Conservation (phyloP, 1,139 yeast genomes). For the Nakaseomyces kungkrabaensis region DNA sequence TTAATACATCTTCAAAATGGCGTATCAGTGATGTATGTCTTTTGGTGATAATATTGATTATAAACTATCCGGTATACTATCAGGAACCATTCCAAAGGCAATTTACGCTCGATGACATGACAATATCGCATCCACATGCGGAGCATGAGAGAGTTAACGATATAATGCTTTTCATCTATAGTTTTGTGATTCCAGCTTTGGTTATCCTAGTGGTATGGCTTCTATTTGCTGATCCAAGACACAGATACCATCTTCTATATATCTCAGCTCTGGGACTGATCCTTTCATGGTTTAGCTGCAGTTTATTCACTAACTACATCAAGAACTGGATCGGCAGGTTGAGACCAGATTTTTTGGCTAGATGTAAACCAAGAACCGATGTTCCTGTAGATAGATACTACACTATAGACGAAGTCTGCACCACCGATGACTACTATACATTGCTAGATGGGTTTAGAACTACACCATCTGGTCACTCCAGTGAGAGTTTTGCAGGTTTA, state of each 20-base stretch:
- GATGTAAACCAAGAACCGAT: slow-evolving; percentile 50
- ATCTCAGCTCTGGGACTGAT: slow-evolving; percentile 44
- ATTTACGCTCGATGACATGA: slow-evolving; percentile 46
- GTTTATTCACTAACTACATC: slow-evolving; percentile 52
- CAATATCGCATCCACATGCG: slow-evolving; percentile 67
- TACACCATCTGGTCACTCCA: slow-evolving; percentile 73
- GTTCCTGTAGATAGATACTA: slow-evolving; percentile 42
- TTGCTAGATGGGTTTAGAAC: slow-evolving; percentile 65
- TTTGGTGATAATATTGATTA: slow-evolving; percentile 34
- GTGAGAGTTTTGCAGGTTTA: slow-evolving; percentile 56
- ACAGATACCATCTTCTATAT: slow-evolving; percentile 37
- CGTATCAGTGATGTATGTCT: slow-evolving; percentile 47
- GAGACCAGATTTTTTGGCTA: slow-evolving; percentile 67
- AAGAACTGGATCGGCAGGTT: slow-evolving; percentile 69
- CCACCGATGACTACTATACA: slow-evolving; percentile 37
- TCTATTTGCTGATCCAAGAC: slow-evolving; percentile 33
- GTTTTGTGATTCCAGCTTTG: slow-evolving; percentile 35
- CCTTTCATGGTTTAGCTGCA: slow-evolving; percentile 43
- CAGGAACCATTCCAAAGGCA: slow-evolving; percentile 63
- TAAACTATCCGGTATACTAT: slow-evolving; percentile 37
- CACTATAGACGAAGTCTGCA: slow-evolving; percentile 51
- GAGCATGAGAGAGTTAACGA: slow-evolving; percentile 50
- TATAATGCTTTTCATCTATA: slow-evolving; percentile 31
- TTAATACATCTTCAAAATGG: slow-evolving; percentile 36
- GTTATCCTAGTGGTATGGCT: slow-evolving; percentile 32